Percentiles rank a stretch among this genome's conserved stretches.
These are phyloP conservation scores for Psilocybe cubensis DNA, from an alignment of 768 basidiomycete species.

Conservation along the genomic window DNA sequence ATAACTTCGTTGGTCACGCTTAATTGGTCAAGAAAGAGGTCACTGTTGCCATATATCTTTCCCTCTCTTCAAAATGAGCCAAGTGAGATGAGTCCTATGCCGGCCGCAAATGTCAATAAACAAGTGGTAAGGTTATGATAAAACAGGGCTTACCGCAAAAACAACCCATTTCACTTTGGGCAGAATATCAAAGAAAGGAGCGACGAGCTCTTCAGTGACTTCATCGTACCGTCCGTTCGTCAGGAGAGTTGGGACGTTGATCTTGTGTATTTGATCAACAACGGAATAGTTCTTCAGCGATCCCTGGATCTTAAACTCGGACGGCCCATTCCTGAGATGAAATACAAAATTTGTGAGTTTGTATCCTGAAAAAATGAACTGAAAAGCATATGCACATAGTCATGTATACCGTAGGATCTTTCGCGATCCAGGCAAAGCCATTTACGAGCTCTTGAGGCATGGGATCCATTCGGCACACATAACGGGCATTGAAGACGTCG, in stretches of 20 bases:
- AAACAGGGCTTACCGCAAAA: constrained; percentile 25
- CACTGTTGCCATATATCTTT: constrained; percentile 25
- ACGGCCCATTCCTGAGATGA: constrained; percentile 40
- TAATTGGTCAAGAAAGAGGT: not conserved
- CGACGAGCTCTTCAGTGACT: constrained; percentile 38
- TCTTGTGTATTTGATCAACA: constrained; percentile 45
- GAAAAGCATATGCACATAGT: constrained; percentile 42
- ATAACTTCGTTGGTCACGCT: not conserved
- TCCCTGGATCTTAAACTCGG: constrained; percentile 39
- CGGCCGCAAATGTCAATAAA: not conserved
- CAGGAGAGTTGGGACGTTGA: constrained; percentile 40
- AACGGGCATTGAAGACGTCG: constrained; percentile 41
- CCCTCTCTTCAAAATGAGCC: constrained; percentile 46
- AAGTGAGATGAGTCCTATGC: constrained; percentile 40
- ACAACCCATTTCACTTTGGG: constrained; percentile 48
- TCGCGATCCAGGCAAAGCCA: constrained; percentile 35
- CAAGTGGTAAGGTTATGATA: not conserved
- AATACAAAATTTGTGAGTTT: not conserved
- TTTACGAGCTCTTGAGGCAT: constrained; percentile 41
- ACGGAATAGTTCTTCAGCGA: constrained; percentile 50
- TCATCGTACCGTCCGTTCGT: constrained; percentile 47
- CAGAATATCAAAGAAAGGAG: constrained; percentile 42
- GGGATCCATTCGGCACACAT: constrained; percentile 48
- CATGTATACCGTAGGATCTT: constrained; percentile 51
- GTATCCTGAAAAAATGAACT: not conserved